phyloP scores from a whole-genome alignment of 1,284 basidiomycete species.

The Tylopilus orsonianus region DNA sequence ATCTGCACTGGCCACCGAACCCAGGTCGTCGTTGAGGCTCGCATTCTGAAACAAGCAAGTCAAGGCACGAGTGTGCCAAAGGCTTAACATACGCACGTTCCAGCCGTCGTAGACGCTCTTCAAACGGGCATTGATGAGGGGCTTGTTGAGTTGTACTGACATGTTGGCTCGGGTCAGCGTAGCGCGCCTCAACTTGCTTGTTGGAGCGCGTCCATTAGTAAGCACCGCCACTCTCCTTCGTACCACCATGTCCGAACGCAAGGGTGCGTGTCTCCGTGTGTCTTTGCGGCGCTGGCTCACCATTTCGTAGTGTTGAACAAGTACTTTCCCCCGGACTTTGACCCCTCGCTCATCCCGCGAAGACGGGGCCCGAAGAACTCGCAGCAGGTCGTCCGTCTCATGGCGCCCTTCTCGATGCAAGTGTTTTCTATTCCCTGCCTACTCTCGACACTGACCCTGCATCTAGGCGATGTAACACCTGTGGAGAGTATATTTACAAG shows the following conservation, averaged over 20 bases:
- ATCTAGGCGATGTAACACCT: constrained; percentile 84
- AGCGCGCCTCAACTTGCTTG: constrained; percentile 32
- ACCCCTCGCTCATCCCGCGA: constrained; percentile 93
- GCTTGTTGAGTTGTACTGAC: constrained; percentile 57
- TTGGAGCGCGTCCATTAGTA: constrained; percentile 26
- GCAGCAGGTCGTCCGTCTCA: constrained; percentile 95
- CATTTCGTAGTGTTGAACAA: constrained; percentile 75
- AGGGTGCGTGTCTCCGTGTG: constrained; percentile 47
- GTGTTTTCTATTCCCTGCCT: constrained; percentile 22
- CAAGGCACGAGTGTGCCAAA: constrained; percentile 3
- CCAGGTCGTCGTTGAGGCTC: constrained; percentile 68
- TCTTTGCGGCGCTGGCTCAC: constrained; percentile 9
- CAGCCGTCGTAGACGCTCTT: constrained; percentile 70
- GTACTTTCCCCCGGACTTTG: constrained; percentile 94
- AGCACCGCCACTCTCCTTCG: constrained; percentile 15
- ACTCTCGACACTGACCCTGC: constrained; percentile 4
- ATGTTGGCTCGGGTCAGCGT: constrained; percentile 22
- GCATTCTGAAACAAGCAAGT: constrained; percentile 44
- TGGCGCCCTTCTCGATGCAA: constrained; percentile 98
- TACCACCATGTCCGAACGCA: constrained; percentile 80
- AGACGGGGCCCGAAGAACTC: constrained; percentile 87
- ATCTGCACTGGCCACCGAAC: constrained; percentile 63
- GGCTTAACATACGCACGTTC: constrained; percentile 54
- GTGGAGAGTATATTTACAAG: constrained; percentile 97
- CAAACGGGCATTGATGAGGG: constrained; percentile 65